Conservation (phyloP, 176 grass and related monocot genomes). For the Raddia distichophylla region DNA sequence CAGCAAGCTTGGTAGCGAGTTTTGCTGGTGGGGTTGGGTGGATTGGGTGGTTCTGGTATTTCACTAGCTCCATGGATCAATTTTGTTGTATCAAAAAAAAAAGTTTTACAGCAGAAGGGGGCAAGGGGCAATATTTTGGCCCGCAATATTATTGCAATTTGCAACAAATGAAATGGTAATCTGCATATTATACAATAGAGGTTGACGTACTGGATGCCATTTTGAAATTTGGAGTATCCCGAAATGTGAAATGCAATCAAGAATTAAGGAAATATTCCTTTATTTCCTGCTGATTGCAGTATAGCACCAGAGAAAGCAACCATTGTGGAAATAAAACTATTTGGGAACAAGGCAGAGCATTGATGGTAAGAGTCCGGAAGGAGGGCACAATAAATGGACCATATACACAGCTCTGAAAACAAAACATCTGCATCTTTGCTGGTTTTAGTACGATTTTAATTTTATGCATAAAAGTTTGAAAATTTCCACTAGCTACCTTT, state of each 20-base stretch:
- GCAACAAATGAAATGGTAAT: neutral
- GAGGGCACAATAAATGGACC: neutral
- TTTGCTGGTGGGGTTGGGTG: neutral
- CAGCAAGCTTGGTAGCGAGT: neutral
- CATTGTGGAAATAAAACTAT: neutral
- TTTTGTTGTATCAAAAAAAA: neutral
- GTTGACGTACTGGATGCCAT: neutral
- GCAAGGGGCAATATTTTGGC: neutral
- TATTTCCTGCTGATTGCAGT: conserved; percentile 1
- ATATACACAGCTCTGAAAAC: neutral
- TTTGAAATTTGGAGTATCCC: neutral
- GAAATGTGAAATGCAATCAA: neutral
- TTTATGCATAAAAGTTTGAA: neutral
- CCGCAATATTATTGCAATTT: neutral
- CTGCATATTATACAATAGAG: conserved; percentile 12
- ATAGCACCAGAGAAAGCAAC: neutral
- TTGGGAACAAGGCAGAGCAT: neutral
- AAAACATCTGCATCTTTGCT: neutral
- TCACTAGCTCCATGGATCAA: neutral
- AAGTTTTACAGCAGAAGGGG: neutral
- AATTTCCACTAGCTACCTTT: neutral
- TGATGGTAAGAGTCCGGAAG: neutral
- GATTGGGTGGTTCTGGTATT: neutral
- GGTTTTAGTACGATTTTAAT: conserved; percentile 17
- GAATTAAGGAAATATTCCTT: neutral